Base-by-base conservation (phyloP, 2,329 filamentous ascomycete species). In the Pestalotiopsis sp. region DNA sequence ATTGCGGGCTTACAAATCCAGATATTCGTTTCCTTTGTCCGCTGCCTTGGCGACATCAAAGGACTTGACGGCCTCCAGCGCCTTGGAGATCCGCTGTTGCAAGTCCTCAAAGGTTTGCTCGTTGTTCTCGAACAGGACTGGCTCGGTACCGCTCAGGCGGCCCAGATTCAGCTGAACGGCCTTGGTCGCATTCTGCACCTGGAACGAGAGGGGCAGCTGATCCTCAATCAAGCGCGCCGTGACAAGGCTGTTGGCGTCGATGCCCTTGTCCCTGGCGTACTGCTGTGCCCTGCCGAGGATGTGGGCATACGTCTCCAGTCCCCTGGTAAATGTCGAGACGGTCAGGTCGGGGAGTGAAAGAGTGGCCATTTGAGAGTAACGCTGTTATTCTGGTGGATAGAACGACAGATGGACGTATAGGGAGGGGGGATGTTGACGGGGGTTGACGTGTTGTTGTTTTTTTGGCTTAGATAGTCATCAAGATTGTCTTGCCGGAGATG, bases 131-230 rank as follows among this genome's bases (percentile, higher is more conserved):
- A 75, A 70, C 4, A 67, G n/a, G n/a, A 74, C 65, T 13, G 80
- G 80, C 67, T 80, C 78, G 11, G 64, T 65, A 74, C 79, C 81
- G 45, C 78, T 74, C 39, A 76, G 74, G 12, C 81, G 70, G 36
- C 65, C 65, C 7, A 67, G 65, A 23, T 41, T 59, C 13, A 60
- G 13, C 78, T 82, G 83, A 67, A 72, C 70, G 27, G 77, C 71
- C 11, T 72, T 58, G 65, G 65, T 59, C 27, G 65, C 65, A 39
- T 59, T 67, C 52, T 67, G 65, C 20, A 67, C 56, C 36, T 67
- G 65, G 65, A 67, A 67, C 7, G 65, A 27, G 27, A 67, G 60
- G 27, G 65, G 65, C 13, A 67, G 65, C 31, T 67, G 65, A 56
- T 67, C 65, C n/a, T 67, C 65, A 38, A 67, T 61, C 17, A 67